Percentiles rank a stretch among this genome's conserved stretches.
Conservation (phyloP, 2,329 filamentous ascomycete genomes). For the Trichoderma atroviride region DNA sequence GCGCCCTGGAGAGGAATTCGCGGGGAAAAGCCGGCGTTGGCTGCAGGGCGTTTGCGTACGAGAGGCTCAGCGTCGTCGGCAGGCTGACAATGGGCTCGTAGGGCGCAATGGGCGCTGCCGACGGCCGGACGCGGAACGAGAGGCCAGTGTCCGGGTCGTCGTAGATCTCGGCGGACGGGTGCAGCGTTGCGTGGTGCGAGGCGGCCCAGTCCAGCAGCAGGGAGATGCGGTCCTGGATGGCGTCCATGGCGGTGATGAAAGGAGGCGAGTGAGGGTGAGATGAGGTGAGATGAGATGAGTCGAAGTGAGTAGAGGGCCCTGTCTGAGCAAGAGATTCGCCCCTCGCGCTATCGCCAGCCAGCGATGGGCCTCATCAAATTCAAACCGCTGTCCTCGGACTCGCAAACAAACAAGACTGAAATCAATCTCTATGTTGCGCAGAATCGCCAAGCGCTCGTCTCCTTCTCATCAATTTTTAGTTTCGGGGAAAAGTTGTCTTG, state of each 20-base stretch:
- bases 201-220: constrained; percentile 54
- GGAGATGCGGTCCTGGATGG: constrained; percentile 31
- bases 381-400: neutral
- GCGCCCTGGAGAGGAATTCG: constrained; percentile 52
- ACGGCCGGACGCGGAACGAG: constrained; percentile 55
- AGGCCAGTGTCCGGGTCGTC: constrained; percentile 53
- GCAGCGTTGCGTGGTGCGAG: constrained; percentile 50
- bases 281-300: constrained; percentile 5
- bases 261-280: neutral
- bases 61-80: constrained; percentile 57
- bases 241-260: constrained; percentile 1
- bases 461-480: neutral
- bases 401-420: neutral
- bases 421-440: neutral
- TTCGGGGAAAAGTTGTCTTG: neutral
- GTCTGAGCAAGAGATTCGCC: neutral
- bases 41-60: constrained; percentile 58
- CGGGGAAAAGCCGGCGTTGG: constrained; percentile 45
- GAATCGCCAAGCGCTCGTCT: neutral
- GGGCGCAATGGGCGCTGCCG: constrained; percentile 35
- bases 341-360: neutral
- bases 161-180: constrained; percentile 57
- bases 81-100: constrained; percentile 55
- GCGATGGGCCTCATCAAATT: neutral
- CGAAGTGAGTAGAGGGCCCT: neutral